Evolutionary conservation across 192 early-diverging fungal genomes (phyloP), one percentile per base, ranked within the genome.

Genomic region (Backusella westeae): DNA sequence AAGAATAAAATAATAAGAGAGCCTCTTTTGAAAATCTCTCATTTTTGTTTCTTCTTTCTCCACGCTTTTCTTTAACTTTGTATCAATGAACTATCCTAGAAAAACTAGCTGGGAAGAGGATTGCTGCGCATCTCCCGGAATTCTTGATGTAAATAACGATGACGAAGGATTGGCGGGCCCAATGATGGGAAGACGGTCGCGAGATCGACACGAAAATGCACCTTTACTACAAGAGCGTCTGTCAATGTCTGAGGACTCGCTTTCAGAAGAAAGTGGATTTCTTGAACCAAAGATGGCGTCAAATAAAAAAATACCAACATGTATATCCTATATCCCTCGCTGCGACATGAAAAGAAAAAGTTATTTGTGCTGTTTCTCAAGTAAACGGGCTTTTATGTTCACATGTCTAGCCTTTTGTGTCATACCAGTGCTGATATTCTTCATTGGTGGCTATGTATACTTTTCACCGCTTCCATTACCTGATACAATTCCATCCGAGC

Each of bases 41-140:
- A 29, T 63, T 63, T 63, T 63, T 63, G 56, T 63, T 63, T 63
- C 23, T 63, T 63, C 56, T 29, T 59, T 63, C 23, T 63, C 56
- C 56, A 29, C 56, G 9, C 12, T 63, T 63, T 56, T 59, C 23
- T 59, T 26, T 26, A 29, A 26, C 23, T 63, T 63, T 63, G 9
- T 12, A 63, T 4, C 23, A 12, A 63, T 63, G 56, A 29, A n/a
- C 9, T 23, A 63, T 63, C 12, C 56, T 63, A 29, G 3, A n/a
- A 63, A 63, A 29, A 63, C 10, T 10, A 63, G 10, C 12, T 63
- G 56, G 56, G 56, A 63, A 63, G 56, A 63, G 21, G 26, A 14
- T n/a, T 23, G 56, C 3, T 29, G 23, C 26, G n/a, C 9, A 29
- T 63, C 56, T 63, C 56, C 56, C 10, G 56, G 23, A 63, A 63